phyloP scores from a whole-genome alignment of 116 monocot genomes.

The Trichopus zeylanicus region DNA sequence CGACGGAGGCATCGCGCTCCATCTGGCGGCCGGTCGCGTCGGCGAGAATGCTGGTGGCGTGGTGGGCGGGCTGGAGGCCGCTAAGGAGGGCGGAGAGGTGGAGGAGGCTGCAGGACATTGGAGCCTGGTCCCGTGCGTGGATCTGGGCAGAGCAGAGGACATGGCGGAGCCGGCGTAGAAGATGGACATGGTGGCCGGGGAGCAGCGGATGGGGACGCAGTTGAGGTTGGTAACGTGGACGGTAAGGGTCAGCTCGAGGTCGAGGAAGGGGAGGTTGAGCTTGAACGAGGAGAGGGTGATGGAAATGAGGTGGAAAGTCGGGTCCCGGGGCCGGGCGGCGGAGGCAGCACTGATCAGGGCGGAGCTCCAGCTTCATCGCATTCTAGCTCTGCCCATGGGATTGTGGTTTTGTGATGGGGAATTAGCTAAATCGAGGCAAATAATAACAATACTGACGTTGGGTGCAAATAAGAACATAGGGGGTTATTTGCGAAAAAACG shows the following conservation, averaged over 20 bases:
- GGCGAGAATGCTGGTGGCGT: conserved; percentile 28
- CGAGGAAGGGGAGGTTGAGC: conserved; percentile 44
- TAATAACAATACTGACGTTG: too few relatives aligned
- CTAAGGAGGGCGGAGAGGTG: conserved; percentile 44
- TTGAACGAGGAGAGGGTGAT: conserved; percentile 61
- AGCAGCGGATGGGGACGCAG: conserved; percentile 50
- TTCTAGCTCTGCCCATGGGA: too few relatives aligned
- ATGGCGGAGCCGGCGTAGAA: conserved; percentile 47
- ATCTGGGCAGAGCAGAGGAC: conserved; percentile 53
- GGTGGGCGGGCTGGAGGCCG: conserved; percentile 49
- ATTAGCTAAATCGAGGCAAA: too few relatives aligned
- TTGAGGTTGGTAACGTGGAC: conserved; percentile 79
- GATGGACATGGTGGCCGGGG: conserved; percentile 53
- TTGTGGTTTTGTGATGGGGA: too few relatives aligned
- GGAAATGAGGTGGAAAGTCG: conserved; percentile 62
- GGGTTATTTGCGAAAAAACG: too few relatives aligned
- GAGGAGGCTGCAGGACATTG: conserved; percentile 52
- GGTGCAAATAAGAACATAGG: too few relatives aligned
- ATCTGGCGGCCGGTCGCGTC: conserved; percentile 53
- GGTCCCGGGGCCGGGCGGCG: conserved; percentile 43
- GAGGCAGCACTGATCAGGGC: conserved; percentile 42
- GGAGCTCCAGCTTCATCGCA: conserved; percentile 34
- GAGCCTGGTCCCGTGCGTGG: conserved; percentile 39
- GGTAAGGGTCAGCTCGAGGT: conserved; percentile 50
- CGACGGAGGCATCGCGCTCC: conserved; percentile 51